Base-by-base conservation (phyloP, 805 yeast genomes). In the Lachancea kluyveri region DNA sequence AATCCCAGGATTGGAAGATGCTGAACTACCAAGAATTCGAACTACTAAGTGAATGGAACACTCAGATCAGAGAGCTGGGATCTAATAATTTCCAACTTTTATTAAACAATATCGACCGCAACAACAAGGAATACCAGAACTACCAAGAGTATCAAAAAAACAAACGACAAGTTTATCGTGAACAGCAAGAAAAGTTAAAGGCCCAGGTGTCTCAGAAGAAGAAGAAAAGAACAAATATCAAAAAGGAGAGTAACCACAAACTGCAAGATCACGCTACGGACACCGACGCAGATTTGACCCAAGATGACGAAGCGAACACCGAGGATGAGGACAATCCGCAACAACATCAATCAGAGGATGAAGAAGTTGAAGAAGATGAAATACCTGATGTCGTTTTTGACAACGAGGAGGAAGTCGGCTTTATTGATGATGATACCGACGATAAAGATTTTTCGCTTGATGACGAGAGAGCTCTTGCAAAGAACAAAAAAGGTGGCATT, bases 1-100 rank as follows among this genome's bases (percentile, higher is more conserved):
- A 44, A 8, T 52, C 47, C 26, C 61, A 57, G 32, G 56, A 58
- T 36, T 58, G 60, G 58, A 53, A 56, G 21, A 57, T 52, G 26
- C 34, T 56, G 17, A 57, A 49, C 33, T 48, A 46, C 19, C 63
- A 58, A 34, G 62, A 58, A 39, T 56, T 57, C 37, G 63, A 58
- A 38, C 36, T 57, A 24, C 50, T 58, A n/a, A 45, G 47, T 18
- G 59, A 54, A 30, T 58, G 60, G 57, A 53, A 54, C 32, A 37
- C 39, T 27, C 57, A 47, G 36, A 42, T 42, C 18, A 52, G 49
- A 31, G 53, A 52, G 17, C 45, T 48, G 52, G 39, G 40, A 15
- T 37, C 39, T 25, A 35, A 36, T 16, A 41, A 33, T 16, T 43
- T 42, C 33, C 43, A 31, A 21, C 40, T 35, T 25, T 35, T 45